Conservation (phyloP, 2,329 filamentous ascomycete species). For the Penicillium digitatum region DNA sequence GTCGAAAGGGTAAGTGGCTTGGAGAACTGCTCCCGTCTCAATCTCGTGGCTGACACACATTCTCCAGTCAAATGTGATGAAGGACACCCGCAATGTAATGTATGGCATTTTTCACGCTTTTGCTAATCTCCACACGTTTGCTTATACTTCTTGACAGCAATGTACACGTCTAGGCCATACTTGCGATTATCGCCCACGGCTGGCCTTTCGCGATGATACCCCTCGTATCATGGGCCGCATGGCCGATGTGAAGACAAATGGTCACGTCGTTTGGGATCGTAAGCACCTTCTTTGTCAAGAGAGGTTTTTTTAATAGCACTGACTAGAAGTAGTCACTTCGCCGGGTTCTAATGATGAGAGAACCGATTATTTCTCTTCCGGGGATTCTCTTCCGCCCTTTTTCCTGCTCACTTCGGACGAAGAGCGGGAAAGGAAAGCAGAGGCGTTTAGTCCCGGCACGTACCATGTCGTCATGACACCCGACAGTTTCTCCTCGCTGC, state of each 20-base stretch:
- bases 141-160: slow-evolving; percentile 38
- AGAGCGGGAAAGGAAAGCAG: slow-evolving; percentile 56
- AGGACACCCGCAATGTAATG: slow-evolving; percentile 51
- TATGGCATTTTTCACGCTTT: slow-evolving; percentile 33
- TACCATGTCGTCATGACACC: slow-evolving; percentile 55
- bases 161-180: slow-evolving; percentile 54
- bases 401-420: slow-evolving; percentile 53
- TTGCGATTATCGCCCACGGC: slow-evolving; percentile 56
- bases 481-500: slow-evolving; percentile 50
- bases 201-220: slow-evolving; percentile 55
- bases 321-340: slow-evolving; percentile 28
- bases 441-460: slow-evolving; percentile 50
- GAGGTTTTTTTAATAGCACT: slow-evolving; percentile 8
- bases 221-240: slow-evolving; percentile 50
- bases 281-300: slow-evolving; percentile 26
- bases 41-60: slow-evolving; percentile 18
- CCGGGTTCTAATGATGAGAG: slow-evolving; percentile 25
- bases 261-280: slow-evolving; percentile 56
- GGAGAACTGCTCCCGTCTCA: not conserved
- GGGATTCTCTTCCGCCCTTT: slow-evolving; percentile 54
- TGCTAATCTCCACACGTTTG: not conserved
- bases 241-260: slow-evolving; percentile 49
- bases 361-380: slow-evolving; percentile 28
- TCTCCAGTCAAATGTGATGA: slow-evolving; percentile 55
- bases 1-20: slow-evolving; percentile 39